Evolutionary conservation across 495 filamentous ascomycete species (phyloP), one percentile per base, ranked within the genome.

Genomic region (Hapsidospora chrysogenum): DNA sequence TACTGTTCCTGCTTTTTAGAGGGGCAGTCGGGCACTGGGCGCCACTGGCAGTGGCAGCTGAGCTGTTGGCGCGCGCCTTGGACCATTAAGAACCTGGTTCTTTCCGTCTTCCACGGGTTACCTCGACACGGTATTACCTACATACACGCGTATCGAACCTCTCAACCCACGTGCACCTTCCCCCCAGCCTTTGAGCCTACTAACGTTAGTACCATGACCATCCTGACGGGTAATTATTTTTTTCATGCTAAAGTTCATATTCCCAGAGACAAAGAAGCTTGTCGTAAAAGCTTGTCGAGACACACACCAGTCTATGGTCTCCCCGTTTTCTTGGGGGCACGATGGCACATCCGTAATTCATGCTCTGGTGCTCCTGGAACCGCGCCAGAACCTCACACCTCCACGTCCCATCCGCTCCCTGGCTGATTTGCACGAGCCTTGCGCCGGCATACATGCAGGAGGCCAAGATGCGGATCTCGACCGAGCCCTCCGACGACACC

Each of bases 361-460:
- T 92, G 51, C 85, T 94, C 58, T 82, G 61, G 56, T 95, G 84
- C 51, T 85, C 82, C 37, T 80, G 80, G 47, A 89, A 89, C 42
- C 67, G 67, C 2, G 70, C 78, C 27, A 92, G 41, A 11, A 87
- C 63, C n/a, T 56, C 42, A 0, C 52, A 58, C 14, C 52, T 40
- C 1, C 42, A 17, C 13, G 29, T 46, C 28, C 49, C 44, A 9
- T 44, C 30, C 8, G 46, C 29, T n/a, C 49, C 41, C 19, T 41
- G 14, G 9, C 51, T 46, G 19, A 86, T 47, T 33, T 66, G 52
- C 3, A 97, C 56, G 17, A 96, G 49, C 38, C 75, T 66, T 17
- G 68, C 68, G 10, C 89, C 89, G 1, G 75, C 82, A 58, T 93
- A 80, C 89, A 96, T 96, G 47, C 87, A 95, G 32, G 82, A 89